Evolutionary conservation across 2,329 filamentous ascomycete species (phyloP).

Genomic region (Fusarium chaquense): DNA sequence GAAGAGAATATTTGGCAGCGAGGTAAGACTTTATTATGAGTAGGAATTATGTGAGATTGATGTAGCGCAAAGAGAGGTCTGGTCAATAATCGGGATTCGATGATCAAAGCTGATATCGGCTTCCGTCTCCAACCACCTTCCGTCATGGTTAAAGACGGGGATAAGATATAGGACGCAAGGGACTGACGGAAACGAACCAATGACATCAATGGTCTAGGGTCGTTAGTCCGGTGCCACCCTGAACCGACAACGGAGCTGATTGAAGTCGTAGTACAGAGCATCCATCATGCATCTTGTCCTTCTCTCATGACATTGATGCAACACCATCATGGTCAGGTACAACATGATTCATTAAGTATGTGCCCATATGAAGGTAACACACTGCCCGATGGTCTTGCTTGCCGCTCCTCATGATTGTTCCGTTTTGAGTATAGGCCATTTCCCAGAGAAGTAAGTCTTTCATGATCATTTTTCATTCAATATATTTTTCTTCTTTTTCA

Average conservation of each 20-base stretch:
- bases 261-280: background rate
- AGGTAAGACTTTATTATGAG: background rate
- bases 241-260: constrained; percentile 11
- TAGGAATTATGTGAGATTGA: constrained; percentile 14
- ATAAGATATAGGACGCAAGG: constrained; percentile 2
- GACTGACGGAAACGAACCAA: constrained; percentile 20
- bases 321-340: background rate
- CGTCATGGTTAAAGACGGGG: constrained; percentile 5
- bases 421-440: background rate
- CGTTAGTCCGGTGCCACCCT: constrained; percentile 14
- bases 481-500: constrained; percentile 21
- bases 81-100: background rate
- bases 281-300: background rate
- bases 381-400: background rate
- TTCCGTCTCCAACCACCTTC: constrained; percentile 9
- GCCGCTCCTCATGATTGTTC: background rate
- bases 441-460: background rate
- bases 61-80: background rate
- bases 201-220: constrained; percentile 7
- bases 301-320: background rate
- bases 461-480: constrained; percentile 24
- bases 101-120: constrained; percentile 18
- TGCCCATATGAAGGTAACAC: background rate
- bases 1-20: background rate
- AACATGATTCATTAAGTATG: background rate